phyloP scores from a whole-genome alignment of 352 stramenopile genomes.

The Pythium utonaiense region DNA sequence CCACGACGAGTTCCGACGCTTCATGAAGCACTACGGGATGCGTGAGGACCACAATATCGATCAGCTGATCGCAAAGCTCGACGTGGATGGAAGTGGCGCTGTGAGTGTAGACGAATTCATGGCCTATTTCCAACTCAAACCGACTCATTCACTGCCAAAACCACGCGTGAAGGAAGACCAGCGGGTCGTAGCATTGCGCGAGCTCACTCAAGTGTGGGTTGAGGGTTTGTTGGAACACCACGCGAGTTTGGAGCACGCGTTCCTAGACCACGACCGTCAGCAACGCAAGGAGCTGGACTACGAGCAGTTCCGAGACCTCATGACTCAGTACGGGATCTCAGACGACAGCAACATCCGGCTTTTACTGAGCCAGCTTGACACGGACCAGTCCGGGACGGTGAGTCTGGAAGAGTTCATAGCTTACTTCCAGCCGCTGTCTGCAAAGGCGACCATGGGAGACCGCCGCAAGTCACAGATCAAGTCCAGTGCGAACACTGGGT shows the following conservation, averaged over 20 bases:
- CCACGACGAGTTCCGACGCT: slow-evolving; percentile 42
- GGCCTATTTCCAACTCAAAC: slow-evolving; percentile 28
- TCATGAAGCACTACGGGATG: slow-evolving; percentile 53
- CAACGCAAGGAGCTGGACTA: slow-evolving; percentile 41
- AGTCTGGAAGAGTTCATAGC: slow-evolving; percentile 52
- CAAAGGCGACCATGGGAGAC: slow-evolving; percentile 6
- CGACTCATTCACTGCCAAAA: slow-evolving; percentile 1
- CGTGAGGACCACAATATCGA: slow-evolving; percentile 35
- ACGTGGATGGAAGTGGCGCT: slow-evolving; percentile 32
- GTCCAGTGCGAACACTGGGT: background rate
- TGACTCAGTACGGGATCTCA: slow-evolving; percentile 48
- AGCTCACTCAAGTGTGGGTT: slow-evolving; percentile 56
- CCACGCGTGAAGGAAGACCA: slow-evolving; percentile 8
- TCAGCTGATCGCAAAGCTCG: slow-evolving; percentile 35
- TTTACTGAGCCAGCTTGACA: slow-evolving; percentile 43
- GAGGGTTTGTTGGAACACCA: slow-evolving; percentile 37
- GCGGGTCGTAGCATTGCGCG: slow-evolving; percentile 23
- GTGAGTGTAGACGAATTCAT: slow-evolving; percentile 48
- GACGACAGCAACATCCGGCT: slow-evolving; percentile 45
- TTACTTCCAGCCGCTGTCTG: slow-evolving; percentile 41
- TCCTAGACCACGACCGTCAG: slow-evolving; percentile 37
- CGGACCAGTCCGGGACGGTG: slow-evolving; percentile 44
- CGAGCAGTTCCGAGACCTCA: slow-evolving; percentile 53
- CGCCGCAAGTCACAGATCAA: background rate
- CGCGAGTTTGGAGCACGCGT: slow-evolving; percentile 42